Conservation (phyloP, 2,329 filamentous ascomycete genomes). For the Rhynchosporium agropyri region DNA sequence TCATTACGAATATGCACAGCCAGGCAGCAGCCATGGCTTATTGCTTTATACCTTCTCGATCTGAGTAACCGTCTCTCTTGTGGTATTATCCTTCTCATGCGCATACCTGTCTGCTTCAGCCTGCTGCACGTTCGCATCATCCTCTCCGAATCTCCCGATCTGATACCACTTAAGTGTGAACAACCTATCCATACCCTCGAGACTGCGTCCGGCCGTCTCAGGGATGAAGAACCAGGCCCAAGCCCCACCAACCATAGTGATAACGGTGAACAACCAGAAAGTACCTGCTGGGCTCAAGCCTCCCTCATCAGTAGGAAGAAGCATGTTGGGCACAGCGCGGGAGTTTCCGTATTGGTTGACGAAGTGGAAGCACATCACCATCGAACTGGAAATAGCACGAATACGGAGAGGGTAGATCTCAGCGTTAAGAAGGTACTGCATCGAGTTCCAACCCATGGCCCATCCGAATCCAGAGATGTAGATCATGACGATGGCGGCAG, state of each 20-base stretch:
- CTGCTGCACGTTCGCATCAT: conserved; percentile 50
- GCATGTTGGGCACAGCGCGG: conserved; percentile 74
- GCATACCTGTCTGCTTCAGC: conserved; percentile 45
- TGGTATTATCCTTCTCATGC: conserved; percentile 48
- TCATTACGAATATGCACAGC: no score
- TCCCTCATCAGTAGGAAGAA: conserved; percentile 54
- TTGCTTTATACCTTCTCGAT: conserved; percentile 24
- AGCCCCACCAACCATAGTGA: conserved; percentile 67
- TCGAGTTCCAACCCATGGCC: conserved; percentile 73
- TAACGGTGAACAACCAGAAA: conserved; percentile 73
- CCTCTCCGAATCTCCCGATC: conserved; percentile 57
- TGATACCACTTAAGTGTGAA: conserved; percentile 75
- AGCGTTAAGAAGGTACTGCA: conserved; percentile 78
- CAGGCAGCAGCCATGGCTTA: no score
- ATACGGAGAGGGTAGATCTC: conserved; percentile 77
- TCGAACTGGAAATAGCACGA: conserved; percentile 69
- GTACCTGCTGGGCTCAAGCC: conserved; percentile 62
- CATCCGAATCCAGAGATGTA: conserved; percentile 70
- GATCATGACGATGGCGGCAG: conserved; percentile 72
- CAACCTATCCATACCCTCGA: conserved; percentile 71
- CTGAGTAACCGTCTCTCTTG: conserved; percentile 37
- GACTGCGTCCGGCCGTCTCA: conserved; percentile 66
- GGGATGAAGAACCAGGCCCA: conserved; percentile 76
- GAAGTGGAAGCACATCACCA: conserved; percentile 79
- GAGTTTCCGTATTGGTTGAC: conserved; percentile 78